These are phyloP conservation scores for Penicillium odoratum DNA, from an alignment of 495 filamentous ascomycete genomes.

Conservation along the genomic window DNA sequence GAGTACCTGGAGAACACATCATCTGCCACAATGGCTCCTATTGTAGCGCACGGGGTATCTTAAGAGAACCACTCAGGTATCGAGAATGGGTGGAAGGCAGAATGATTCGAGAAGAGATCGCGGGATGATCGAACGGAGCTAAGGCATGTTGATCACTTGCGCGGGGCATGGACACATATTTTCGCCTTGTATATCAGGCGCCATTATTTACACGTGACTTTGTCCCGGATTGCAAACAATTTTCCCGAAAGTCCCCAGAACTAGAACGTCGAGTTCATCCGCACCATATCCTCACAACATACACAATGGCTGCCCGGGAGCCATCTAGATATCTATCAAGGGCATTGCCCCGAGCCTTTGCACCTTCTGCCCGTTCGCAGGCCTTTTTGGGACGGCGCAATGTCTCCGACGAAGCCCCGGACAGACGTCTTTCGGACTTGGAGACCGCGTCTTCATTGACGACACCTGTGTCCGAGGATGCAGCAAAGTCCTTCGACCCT, in stretches of 20 bases:
- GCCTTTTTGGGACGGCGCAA: constrained; percentile 43
- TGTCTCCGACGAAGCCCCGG: constrained; percentile 47
- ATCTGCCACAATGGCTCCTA: constrained; percentile 28
- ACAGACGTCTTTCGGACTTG: constrained; percentile 34
- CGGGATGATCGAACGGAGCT: constrained; percentile 16
- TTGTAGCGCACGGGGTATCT: constrained; percentile 18
- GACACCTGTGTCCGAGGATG: constrained; percentile 23
- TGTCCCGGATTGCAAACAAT: constrained; percentile 32
- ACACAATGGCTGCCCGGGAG: constrained; percentile 44
- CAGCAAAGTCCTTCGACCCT: constrained; percentile 56
- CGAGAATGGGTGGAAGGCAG: constrained; percentile 1
- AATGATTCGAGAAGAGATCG: constrained; percentile 16
- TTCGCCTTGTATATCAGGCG: constrained; percentile 19
- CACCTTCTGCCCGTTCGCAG: constrained; percentile 36
- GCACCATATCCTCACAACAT: constrained; percentile 17
- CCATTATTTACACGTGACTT: constrained; percentile 19
- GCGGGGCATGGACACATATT: constrained; percentile 16
- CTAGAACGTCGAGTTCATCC: constrained; percentile 16
- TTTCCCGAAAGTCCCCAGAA: constrained; percentile 27
- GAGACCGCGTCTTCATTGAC: constrained; percentile 40
- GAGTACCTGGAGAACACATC: constrained; percentile 27
- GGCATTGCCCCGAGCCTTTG: constrained; percentile 41
- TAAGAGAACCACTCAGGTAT: constrained; percentile 5
- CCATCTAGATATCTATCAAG: constrained; percentile 45
- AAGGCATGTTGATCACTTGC: constrained; percentile 19